These are phyloP conservation scores for Apiotrichum brassicae DNA, from an alignment of 1,284 basidiomycete genomes.

Conservation along the genomic window DNA sequence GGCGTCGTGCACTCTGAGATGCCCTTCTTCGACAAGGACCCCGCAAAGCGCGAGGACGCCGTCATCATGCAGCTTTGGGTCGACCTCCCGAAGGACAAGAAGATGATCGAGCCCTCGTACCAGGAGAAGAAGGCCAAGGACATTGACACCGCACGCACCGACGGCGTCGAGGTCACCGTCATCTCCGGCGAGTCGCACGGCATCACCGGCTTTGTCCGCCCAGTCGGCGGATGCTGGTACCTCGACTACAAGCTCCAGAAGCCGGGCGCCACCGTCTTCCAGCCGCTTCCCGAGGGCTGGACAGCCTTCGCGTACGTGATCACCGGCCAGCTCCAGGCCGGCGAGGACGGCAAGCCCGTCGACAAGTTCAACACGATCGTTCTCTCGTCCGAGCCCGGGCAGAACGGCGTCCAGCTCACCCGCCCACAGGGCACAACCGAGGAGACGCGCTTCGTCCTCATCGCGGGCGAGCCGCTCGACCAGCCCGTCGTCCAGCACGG, in stretches of 20 bases:
- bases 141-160: conserved; percentile 56
- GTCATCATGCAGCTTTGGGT: conserved; percentile 86
- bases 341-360: conserved; percentile 49
- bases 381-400: conserved; percentile 38
- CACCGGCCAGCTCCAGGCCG: conserved; percentile 55
- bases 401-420: conserved; percentile 43
- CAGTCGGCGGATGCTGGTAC: conserved; percentile 89
- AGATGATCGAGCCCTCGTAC: conserved; percentile 61
- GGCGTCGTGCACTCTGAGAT: conserved; percentile 72
- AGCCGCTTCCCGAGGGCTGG: conserved; percentile 76
- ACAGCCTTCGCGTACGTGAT: conserved; percentile 74
- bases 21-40: conserved; percentile 54
- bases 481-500: conserved; percentile 67
- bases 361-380: conserved; percentile 69
- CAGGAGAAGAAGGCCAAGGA: conserved; percentile 48
- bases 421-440: conserved; percentile 51
- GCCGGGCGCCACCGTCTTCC: conserved; percentile 66
- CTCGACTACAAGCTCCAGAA: conserved; percentile 71
- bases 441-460: conserved; percentile 66
- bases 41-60: neutral
- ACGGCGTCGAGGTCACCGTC: conserved; percentile 72
- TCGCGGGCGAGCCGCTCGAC: conserved; percentile 82
- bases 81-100: conserved; percentile 78
- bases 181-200: conserved; percentile 85
- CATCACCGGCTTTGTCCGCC: conserved; percentile 73